Base-by-base conservation (phyloP, 2,329 filamentous ascomycete genomes). In the Fusarium denticulatum region DNA sequence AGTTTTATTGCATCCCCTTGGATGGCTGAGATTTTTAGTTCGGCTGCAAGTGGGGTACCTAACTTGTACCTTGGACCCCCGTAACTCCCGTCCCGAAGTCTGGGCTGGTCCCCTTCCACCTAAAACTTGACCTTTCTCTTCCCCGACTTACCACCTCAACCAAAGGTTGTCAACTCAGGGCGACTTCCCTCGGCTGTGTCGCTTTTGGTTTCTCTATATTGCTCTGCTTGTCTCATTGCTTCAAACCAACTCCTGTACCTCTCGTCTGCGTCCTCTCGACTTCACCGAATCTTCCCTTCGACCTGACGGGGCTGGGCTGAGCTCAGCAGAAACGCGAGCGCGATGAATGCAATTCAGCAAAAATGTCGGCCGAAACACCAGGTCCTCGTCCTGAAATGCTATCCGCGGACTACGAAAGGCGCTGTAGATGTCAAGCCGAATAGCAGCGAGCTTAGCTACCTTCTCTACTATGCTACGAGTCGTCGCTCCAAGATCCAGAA, bases 401-500 rank as follows among this genome's bases (percentile, higher is more conserved):
- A 98, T 83, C 96, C 96, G 45, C 93, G 93, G 77, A 95, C 94
- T 73, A 94, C 94, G 74, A 98, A 98, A 85, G 94, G 94, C 58
- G 92, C 94, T 71, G 93, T 95, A 81, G 94, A 97, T 79, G 94
- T 97, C 80, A 97, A 96, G 84, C 95, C 96, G 49, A 98, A 98
- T 84, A 94, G 94, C 75, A 97, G 94, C 84, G 96, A 99, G 86
- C 90, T 99, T 72, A 97, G 94, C 83, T 98, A 98, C 82, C 90
- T 99, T 74, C 90, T 98, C 61, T 98, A 97, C 88, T 98, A 99
- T 86, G 95, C 94, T 70, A 97, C 94, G 80, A 97, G 95, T 77
- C 94, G 96, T 69, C 92, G 94, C 74, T 96, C 94, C 83, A 99
- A 98, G 88, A 91, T 98, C 77, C 94, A 96, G 80, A 99, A 99